phyloP scores from a whole-genome alignment of 23 red algal genomes.

The Gracilaria vermiculophylla region DNA sequence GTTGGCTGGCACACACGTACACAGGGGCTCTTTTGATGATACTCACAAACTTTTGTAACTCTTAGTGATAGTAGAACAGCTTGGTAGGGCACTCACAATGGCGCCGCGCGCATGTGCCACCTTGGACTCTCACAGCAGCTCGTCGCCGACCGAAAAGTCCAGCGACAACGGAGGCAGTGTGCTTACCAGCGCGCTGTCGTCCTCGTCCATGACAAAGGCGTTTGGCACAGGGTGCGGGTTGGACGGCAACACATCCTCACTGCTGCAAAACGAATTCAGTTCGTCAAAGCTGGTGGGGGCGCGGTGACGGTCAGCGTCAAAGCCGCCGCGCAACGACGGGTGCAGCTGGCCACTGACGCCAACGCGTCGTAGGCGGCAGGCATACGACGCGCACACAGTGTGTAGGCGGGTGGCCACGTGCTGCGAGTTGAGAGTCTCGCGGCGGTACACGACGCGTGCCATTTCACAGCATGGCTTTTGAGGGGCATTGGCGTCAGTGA shows the following conservation, averaged over 20 bases:
- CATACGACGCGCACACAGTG: constrained; percentile 9
- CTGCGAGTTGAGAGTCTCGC: neutral
- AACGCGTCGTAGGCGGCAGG: neutral
- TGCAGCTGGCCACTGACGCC: constrained; percentile 11
- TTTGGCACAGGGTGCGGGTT: neutral
- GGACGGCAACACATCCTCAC: neutral
- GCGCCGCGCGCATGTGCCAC: too few relatives aligned
- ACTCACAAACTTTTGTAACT: too few relatives aligned
- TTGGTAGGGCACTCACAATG: too few relatives aligned
- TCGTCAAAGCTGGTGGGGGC: neutral
- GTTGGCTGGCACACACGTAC: too few relatives aligned
- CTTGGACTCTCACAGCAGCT: neutral
- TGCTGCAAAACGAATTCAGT: neutral
- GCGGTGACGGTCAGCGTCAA: neutral
- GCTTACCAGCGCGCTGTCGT: neutral
- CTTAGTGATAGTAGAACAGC: too few relatives aligned
- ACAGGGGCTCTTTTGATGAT: too few relatives aligned
- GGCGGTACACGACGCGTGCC: neutral
- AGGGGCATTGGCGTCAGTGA: neutral
- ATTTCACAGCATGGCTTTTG: constrained; percentile 7
- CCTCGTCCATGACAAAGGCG: neutral
- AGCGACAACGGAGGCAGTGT: neutral
- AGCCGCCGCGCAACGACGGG: constrained; percentile 23
- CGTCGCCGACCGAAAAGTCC: neutral
- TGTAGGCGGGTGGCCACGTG: neutral